Evolutionary conservation across 495 filamentous ascomycete genomes (phyloP).

Genomic region (Penicillium nucicola): DNA sequence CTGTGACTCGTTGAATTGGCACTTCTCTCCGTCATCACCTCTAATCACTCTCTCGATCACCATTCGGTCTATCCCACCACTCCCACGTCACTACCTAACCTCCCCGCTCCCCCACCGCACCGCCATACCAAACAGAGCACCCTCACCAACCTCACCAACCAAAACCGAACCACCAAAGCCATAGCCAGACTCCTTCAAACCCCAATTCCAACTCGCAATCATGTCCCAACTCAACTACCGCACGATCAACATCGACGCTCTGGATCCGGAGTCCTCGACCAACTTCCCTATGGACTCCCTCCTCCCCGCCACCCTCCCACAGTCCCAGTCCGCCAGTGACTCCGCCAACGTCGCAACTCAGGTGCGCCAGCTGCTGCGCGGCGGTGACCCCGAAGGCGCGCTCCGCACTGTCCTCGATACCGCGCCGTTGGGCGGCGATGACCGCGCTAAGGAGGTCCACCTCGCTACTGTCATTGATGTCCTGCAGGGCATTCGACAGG

Average conservation of each 20-base stretch:
- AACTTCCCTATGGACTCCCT: conserved; percentile 86
- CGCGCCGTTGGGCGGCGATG: conserved; percentile 67
- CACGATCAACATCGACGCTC: conserved; percentile 88
- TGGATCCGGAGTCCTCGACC: conserved; percentile 78
- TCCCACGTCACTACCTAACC: conserved; percentile 10
- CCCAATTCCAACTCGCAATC: conserved; percentile 14
- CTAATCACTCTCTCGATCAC: background rate
- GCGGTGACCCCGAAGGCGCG: conserved; percentile 81
- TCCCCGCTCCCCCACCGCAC: conserved; percentile 20
- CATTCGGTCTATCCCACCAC: background rate
- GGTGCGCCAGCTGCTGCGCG: conserved; percentile 79
- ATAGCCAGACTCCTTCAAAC: background rate
- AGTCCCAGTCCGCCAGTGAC: conserved; percentile 64
- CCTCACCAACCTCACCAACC: background rate
- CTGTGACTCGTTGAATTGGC: background rate
- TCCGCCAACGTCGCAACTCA: conserved; percentile 70
- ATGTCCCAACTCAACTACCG: conserved; percentile 74
- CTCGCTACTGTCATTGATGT: conserved; percentile 81
- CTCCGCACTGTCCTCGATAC: conserved; percentile 75
- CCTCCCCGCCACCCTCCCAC: conserved; percentile 59
- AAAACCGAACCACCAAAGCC: background rate
- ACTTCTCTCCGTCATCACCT: background rate
- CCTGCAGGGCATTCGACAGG: conserved; percentile 83
- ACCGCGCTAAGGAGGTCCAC: conserved; percentile 78
- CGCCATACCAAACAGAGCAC: conserved; percentile 14